A percentile compares a stretch with the other conserved stretches of the same genome.
These are phyloP conservation scores for Tylopilus subfusipes DNA, from an alignment of 768 basidiomycete genomes.

Conservation along the genomic window DNA sequence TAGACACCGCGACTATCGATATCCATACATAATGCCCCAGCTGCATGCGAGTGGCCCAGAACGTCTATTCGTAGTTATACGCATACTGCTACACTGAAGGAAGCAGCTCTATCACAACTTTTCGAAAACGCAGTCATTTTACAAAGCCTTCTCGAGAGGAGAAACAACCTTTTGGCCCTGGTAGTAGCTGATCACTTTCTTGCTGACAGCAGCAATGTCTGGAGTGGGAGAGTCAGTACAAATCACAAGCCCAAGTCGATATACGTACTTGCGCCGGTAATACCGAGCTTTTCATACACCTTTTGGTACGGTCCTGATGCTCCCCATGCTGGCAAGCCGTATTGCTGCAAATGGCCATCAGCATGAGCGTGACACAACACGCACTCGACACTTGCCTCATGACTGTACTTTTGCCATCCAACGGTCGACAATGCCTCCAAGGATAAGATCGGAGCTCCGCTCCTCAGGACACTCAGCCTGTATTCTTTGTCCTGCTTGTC, in stretches of 20 bases:
- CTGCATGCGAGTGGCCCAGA: background rate
- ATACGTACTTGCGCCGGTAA: conserved; percentile 68
- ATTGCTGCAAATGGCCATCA: conserved; percentile 47
- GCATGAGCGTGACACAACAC: background rate
- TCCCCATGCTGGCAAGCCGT: conserved; percentile 73
- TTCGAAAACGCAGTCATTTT: conserved; percentile 9
- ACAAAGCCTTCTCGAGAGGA: conserved; percentile 72
- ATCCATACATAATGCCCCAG: conserved; percentile 12
- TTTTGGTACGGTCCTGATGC: conserved; percentile 87
- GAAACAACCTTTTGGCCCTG: conserved; percentile 70
- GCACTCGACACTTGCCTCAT: conserved; percentile 51
- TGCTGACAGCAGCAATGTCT: conserved; percentile 78
- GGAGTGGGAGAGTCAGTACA: conserved; percentile 5
- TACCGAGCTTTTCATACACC: conserved; percentile 88
- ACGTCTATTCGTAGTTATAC: conserved; percentile 14
- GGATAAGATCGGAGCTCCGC: conserved; percentile 85
- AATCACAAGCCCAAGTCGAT: background rate
- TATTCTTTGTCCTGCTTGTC: conserved; percentile 80
- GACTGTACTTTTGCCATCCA: conserved; percentile 88
- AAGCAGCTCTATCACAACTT: background rate
- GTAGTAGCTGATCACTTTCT: conserved; percentile 88
- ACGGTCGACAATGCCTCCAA: conserved; percentile 80
- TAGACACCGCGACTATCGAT: conserved; percentile 25
- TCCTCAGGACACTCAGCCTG: conserved; percentile 78
- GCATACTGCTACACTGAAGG: conserved; percentile 7